A percentile compares a stretch with the other conserved stretches of the same genome.
Evolutionary conservation across 306 rosid species (phyloP).

Genomic region (Parietaria judaica): DNA sequence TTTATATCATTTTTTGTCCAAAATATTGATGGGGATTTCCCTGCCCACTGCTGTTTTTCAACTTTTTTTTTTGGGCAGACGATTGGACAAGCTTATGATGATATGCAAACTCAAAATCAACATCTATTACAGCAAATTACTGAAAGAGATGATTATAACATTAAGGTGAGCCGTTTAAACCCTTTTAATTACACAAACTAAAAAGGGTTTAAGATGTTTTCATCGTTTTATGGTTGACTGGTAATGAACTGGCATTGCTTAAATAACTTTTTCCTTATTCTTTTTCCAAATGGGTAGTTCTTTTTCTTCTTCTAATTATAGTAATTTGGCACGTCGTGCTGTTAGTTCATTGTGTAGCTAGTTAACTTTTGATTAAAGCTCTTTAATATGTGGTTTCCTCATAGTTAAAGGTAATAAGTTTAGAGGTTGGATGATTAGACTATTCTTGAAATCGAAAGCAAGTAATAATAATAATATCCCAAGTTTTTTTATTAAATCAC

Average conservation of each 20-base stretch:
- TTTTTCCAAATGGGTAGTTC: not conserved
- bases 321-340: not conserved
- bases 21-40: constrained; percentile 12
- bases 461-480: too few species aligned
- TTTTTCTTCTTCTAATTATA: not conserved
- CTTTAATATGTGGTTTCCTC: not conserved
- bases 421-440: too few species aligned
- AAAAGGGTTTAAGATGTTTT: not conserved
- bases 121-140: constrained; percentile 92
- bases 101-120: constrained; percentile 97
- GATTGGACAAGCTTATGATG: constrained; percentile 96
- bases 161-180: constrained; percentile 49
- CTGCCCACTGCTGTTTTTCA: constrained; percentile 8
- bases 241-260: not conserved
- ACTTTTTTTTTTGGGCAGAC: constrained; percentile 42
- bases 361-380: not conserved
- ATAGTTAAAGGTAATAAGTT: too few species aligned
- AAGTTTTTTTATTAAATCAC: too few species aligned
- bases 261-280: not conserved
- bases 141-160: constrained; percentile 95
- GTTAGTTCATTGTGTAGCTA: too few species aligned
- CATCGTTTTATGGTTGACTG: not conserved
- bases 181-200: not conserved
- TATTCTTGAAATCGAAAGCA: too few species aligned
- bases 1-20: constrained; percentile 20